Base-by-base conservation (phyloP, 164 flowering plant genomes). In the Annona squamosa region DNA sequence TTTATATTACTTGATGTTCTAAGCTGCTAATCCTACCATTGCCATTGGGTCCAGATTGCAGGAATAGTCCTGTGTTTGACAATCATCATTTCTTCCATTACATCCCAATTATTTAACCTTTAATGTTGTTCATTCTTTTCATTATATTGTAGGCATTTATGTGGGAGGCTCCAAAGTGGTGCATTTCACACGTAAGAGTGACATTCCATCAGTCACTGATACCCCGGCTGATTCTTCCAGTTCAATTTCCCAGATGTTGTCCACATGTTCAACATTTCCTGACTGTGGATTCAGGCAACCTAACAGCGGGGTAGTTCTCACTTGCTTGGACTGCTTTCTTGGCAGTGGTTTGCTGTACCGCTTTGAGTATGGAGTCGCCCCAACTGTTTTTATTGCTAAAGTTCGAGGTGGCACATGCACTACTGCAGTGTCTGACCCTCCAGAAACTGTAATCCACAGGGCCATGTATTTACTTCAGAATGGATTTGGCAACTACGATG, bases 371-470 rank as follows among this genome's bases (percentile, higher is more conserved):
- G 95, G 86, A 63, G 97, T 85, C 3, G 61, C 81, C 42, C 89
- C 91, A 12, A 81, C 91, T 0, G 79, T 81, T 67, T 94, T 92
- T 82, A 81, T 93, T 10, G 85, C 96, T 72, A 90, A 86, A 83
- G 80, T 96, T 6, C 87, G 97, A 57, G 99, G 99, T 37, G 99
- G 99, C 44, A 91, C 97, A 4, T 96, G 99, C 84, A 91, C 97
- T 67, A 93, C 91, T 43, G 99, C 98, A 66, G 56, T 66, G 67
- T 86, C 97, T 9, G 98, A 96, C 73, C 83, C 90, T 16, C 81
- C 93, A 0, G 92, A 86, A 42, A 66, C 80, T 26, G 92, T 86
- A 4, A 77, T 93, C 76, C 94, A 96, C 79, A 81, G 99, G 44
- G 97, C 98, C 57, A 96, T 96, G 99, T 84, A 88, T 76, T 85